Evolutionary conservation across 768 basidiomycete genomes (phyloP).

Genomic region (Lentinula detonsa): DNA sequence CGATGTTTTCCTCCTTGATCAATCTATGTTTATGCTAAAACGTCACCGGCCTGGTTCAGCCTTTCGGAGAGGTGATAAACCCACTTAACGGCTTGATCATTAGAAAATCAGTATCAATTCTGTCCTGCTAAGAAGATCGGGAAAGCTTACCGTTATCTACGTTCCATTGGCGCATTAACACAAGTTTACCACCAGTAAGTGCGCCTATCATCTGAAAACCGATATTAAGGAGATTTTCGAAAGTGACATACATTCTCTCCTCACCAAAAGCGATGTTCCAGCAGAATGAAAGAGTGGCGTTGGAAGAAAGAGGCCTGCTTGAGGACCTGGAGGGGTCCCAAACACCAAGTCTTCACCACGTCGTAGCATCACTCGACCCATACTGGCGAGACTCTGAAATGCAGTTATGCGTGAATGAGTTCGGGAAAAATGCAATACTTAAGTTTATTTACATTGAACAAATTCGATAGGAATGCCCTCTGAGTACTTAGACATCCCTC

Average conservation of each 20-base stretch:
- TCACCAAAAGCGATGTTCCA: conserved; percentile 41
- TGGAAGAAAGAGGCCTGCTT: conserved; percentile 45
- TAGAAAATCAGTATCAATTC: background rate
- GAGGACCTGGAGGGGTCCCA: conserved; percentile 26
- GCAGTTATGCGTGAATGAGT: background rate
- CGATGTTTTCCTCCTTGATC: conserved; percentile 47
- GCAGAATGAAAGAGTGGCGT: conserved; percentile 69
- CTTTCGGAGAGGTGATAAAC: background rate
- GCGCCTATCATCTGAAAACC: conserved; percentile 45
- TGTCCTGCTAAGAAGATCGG: background rate
- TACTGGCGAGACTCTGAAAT: conserved; percentile 36
- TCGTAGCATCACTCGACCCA: conserved; percentile 38
- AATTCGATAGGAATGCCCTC: conserved; percentile 54
- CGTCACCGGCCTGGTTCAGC: conserved; percentile 23
- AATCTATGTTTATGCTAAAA: conserved; percentile 22
- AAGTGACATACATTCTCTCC: conserved; percentile 13
- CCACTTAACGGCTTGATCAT: conserved; percentile 1
- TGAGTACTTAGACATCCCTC: conserved; percentile 63
- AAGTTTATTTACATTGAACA: conserved; percentile 38
- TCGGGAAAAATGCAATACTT: background rate
- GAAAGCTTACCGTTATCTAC: conserved; percentile 40
- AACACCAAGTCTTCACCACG: conserved; percentile 35
- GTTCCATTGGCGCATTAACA: conserved; percentile 52
- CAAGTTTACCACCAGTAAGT: conserved; percentile 48
- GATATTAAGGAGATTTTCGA: background rate